Evolutionary conservation across 441 rosid species (phyloP).

Genomic region (Melastoma candidum): DNA sequence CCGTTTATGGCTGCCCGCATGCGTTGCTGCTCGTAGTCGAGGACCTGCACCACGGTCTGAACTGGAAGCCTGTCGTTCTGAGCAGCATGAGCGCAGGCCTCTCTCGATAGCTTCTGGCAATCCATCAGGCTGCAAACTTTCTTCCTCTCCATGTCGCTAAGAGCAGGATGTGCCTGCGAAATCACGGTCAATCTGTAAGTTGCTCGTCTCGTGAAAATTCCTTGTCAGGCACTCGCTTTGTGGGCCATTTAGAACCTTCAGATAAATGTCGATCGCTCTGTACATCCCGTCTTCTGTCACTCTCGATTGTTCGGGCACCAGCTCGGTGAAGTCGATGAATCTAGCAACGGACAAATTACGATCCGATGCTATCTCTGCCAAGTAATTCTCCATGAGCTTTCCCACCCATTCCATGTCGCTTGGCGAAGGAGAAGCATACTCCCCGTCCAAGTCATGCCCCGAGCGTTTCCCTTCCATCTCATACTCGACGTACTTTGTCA

Average conservation of each 20-base stretch:
- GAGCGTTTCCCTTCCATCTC: constrained; percentile 36
- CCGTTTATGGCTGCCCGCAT: constrained; percentile 58
- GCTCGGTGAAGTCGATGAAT: constrained; percentile 43
- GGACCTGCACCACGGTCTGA: constrained; percentile 89
- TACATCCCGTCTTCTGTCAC: constrained; percentile 64
- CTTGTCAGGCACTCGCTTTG: no score
- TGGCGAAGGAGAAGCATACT: constrained; percentile 25
- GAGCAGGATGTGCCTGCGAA: constrained; percentile 56
- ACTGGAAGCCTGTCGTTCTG: constrained; percentile 64
- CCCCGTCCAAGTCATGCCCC: constrained; percentile 22
- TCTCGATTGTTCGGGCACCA: constrained; percentile 55
- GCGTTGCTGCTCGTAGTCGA: constrained; percentile 87
- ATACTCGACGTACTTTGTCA: constrained; percentile 41
- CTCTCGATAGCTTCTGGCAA: constrained; percentile 64
- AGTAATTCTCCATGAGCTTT: constrained; percentile 53
- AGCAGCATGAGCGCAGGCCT: constrained; percentile 76
- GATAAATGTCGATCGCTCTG: constrained; percentile 60
- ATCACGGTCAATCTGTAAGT: background rate
- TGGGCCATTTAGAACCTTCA: constrained; percentile 33
- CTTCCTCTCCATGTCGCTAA: constrained; percentile 60
- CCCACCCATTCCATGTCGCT: constrained; percentile 52
- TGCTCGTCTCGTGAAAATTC: no score
- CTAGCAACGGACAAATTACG: constrained; percentile 34
- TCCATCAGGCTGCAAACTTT: constrained; percentile 67
- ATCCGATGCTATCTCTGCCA: constrained; percentile 61